A percentile compares a stretch with the other conserved stretches of the same genome.
These are phyloP conservation scores for Xylariaceae sp. DNA, from an alignment of 2,329 filamentous ascomycete genomes.

Conservation along the genomic window DNA sequence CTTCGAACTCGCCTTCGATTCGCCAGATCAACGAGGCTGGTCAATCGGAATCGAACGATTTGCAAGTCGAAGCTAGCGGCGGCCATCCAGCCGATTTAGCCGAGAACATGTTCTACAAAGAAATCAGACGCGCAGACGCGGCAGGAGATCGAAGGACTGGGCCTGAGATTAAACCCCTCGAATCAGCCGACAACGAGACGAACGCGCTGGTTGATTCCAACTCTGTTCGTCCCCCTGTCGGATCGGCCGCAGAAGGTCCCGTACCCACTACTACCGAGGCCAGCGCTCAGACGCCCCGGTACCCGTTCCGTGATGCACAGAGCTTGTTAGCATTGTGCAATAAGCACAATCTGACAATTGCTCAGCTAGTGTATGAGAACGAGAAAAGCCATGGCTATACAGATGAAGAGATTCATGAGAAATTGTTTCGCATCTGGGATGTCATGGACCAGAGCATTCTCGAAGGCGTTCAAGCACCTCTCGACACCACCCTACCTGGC, in stretches of 20 bases:
- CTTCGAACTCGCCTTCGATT: constrained; percentile 35
- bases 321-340: constrained; percentile 54
- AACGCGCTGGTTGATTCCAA: constrained; percentile 21
- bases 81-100: constrained; percentile 54
- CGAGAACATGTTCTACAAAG: constrained; percentile 59
- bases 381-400: constrained; percentile 58
- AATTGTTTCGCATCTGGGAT: constrained; percentile 55
- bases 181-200: constrained; percentile 30
- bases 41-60: constrained; percentile 29
- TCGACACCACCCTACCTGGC: constrained; percentile 50
- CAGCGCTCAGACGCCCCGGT: constrained; percentile 46
- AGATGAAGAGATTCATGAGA: constrained; percentile 55
- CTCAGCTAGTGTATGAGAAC: constrained; percentile 58
- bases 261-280: constrained; percentile 14
- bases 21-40: constrained; percentile 20
- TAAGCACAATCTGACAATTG: constrained; percentile 58
- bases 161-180: constrained; percentile 48
- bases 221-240: constrained; percentile 12
- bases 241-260: constrained; percentile 23
- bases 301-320: constrained; percentile 53
- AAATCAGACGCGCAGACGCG: constrained; percentile 53
- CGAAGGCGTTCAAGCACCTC: constrained; percentile 53
- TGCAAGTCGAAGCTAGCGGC: constrained; percentile 31
- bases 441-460: constrained; percentile 59
- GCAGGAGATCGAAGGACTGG: constrained; percentile 53